Percentiles rank a stretch among this genome's conserved stretches.
These are phyloP conservation scores for Scutellaria galericulata DNA, from an alignment of 257 asterid species.

Conservation along the genomic window DNA sequence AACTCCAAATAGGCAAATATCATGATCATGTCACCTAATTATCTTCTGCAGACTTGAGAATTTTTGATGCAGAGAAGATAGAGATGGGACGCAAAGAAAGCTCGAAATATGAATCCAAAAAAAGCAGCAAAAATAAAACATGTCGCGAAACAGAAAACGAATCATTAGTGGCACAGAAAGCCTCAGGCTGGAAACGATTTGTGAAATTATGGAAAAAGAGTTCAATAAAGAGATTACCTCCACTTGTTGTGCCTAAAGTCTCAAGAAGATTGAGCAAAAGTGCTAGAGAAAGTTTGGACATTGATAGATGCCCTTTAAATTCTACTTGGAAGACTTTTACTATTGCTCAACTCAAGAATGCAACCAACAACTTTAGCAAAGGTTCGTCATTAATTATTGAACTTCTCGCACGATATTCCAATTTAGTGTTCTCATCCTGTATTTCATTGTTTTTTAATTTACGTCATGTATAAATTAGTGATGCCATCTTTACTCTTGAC, in stretches of 20 bases:
- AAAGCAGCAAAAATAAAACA: background rate
- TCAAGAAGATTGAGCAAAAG: conserved; percentile 45
- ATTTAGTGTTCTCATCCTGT: too few species aligned
- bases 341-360: conserved; percentile 48
- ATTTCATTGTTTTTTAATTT: too few species aligned
- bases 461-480: too few species aligned
- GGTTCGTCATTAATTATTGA: conserved; percentile 31
- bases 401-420: too few species aligned
- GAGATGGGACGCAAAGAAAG: conserved; percentile 30
- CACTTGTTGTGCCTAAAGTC: conserved; percentile 39
- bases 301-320: conserved; percentile 31
- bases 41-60: conserved; percentile 46
- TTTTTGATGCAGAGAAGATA: conserved; percentile 44
- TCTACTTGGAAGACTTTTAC: conserved; percentile 61
- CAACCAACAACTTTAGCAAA: conserved; percentile 65
- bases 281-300: conserved; percentile 34
- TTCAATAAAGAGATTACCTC: conserved; percentile 44
- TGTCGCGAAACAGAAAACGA: background rate
- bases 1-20: too few species aligned
- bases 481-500: too few species aligned
- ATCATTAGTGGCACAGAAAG: conserved; percentile 5
- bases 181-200: conserved; percentile 48
- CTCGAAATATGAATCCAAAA: conserved; percentile 12
- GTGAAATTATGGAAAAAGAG: conserved; percentile 52
- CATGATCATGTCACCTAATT: too few species aligned